Base-by-base conservation (phyloP, 2,329 filamentous ascomycete genomes). In the Hypoxylon rubiginosum region DNA sequence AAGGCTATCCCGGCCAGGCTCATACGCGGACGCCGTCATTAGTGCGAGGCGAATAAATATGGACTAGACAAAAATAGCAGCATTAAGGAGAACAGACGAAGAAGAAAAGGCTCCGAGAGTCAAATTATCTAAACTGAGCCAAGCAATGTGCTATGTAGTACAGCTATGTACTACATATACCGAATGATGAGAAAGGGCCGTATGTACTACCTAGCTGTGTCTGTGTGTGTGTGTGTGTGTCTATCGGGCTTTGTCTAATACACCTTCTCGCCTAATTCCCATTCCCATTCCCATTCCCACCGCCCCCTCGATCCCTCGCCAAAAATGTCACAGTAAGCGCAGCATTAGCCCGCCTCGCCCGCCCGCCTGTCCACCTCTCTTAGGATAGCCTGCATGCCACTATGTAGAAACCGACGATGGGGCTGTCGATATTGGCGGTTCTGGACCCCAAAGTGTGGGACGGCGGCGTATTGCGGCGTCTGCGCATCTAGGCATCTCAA, bases 1-100 rank as follows among this genome's bases (percentile, higher is more conserved):
- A 66, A 66, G 68, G 68, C 60, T 60, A 70, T 51, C 68, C 68
- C 57, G 30, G 68, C 52, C 32, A 58, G 41, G 17, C 4, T 30
- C 49, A 48, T 53, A 46, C 41, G 43, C 51, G 51, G 56, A 51
- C 41, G 48, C 56, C 55, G 28, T 51, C 50, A 30, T 59, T 51
- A 36, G 39, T 43, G 48, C 15, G 15, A 34, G n/a, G 26, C 41
- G 15, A 48, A 48, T 43, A n/a, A 7, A 4, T n/a, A 21, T 21
- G 13, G 13, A 3, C 19, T 21, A 34, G 49, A 45, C 24, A 58
- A 56, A 61, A 60, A 59, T 50, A 65, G 46, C 62, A 36, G 45
- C n/a, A 24, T 4, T 24, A 41, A 53, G 11, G 36, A 9, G 34
- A 50, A 32, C 15, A 51, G 32, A 21, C 4, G 45, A 58, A 17